Evolutionary conservation across 2,329 filamentous ascomycete genomes (phyloP).

Genomic region (Colletotrichum lentis): DNA sequence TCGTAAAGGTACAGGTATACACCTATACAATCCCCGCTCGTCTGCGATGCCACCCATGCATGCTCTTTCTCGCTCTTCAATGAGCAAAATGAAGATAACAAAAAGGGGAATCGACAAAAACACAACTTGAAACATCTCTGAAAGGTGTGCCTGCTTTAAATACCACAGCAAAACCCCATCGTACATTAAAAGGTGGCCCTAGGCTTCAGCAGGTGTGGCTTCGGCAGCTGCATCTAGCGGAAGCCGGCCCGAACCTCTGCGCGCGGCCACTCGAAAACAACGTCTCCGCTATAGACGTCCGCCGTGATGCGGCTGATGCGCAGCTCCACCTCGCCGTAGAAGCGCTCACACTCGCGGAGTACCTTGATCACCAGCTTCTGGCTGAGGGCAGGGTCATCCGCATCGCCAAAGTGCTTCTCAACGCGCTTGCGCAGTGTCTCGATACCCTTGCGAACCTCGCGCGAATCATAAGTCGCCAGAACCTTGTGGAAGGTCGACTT

Average conservation of each 20-base stretch:
- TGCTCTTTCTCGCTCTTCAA: background rate
- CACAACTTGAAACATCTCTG: background rate
- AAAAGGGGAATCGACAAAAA: background rate
- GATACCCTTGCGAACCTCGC: constrained; percentile 89
- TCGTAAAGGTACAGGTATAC: no score
- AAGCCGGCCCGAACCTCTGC: constrained; percentile 70
- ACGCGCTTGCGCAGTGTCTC: constrained; percentile 89
- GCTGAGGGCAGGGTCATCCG: constrained; percentile 75
- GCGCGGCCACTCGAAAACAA: constrained; percentile 72
- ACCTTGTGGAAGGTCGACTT: constrained; percentile 87
- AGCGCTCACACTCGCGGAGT: constrained; percentile 67
- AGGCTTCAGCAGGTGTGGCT: constrained; percentile 1
- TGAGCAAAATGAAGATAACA: background rate
- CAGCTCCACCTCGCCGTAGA: constrained; percentile 68
- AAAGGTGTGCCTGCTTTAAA: background rate
- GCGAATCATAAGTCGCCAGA: constrained; percentile 78
- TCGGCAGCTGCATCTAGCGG: constrained; percentile 19
- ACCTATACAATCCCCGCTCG: no score
- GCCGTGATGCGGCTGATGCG: constrained; percentile 67
- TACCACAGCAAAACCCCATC: background rate
- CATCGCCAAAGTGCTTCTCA: constrained; percentile 96
- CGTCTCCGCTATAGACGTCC: constrained; percentile 71
- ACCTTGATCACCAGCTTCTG: constrained; percentile 66
- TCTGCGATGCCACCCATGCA: background rate
- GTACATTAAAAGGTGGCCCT: constrained; percentile 2